Evolutionary conservation across 2,329 filamentous ascomycete species (phyloP), one percentile per base, ranked within the genome.

Genomic region (Endoconidiophora polonica): DNA sequence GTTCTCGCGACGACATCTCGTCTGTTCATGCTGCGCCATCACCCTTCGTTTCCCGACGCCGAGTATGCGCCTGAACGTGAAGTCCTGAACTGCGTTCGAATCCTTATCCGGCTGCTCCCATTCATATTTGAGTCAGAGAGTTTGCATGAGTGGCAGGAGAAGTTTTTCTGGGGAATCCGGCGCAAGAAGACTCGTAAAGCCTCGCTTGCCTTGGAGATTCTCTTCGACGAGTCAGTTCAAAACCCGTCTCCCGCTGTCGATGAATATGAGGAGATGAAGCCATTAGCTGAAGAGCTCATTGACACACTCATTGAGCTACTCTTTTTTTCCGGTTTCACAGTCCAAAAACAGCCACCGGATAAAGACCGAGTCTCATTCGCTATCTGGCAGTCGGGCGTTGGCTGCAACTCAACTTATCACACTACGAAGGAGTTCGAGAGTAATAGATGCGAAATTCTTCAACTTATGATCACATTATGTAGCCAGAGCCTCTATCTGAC

Each of bases 331-430:
- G 85, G 87, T 50, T 83, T 98, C 59, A 94, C 90, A 0, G 74
- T 95, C 14, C 85, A 90, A 7, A 76, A 72, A 52, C 75, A 83
- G 40, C 72, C 78, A 12, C 73, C 79, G 51, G 77, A 77, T 49
- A 86, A 83, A 60, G 74, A 76, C 55, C 93, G 91, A 62, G 83
- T 95, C 50, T 83, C 82, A 5, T 94, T 91, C 65, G 83, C 86
- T 49, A 96, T 98, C 61, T 98, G 91, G 91, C 87, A 95, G 67
- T 96, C 86, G 60, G 91, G 91, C 44, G 90, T 98, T 26, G 91
- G 91, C 12, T 96, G 90, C 69, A 94, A 94, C 63, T 85, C 83
- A 14, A 78, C 87, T 4, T 79, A 93, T 57, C 81, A 81, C 7
- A 90, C 87, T 3, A 95, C 81, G 48, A 94, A 86, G 63, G 88